phyloP scores from a whole-genome alignment of 768 basidiomycete species.

The Panaeolus papilionaceus region DNA sequence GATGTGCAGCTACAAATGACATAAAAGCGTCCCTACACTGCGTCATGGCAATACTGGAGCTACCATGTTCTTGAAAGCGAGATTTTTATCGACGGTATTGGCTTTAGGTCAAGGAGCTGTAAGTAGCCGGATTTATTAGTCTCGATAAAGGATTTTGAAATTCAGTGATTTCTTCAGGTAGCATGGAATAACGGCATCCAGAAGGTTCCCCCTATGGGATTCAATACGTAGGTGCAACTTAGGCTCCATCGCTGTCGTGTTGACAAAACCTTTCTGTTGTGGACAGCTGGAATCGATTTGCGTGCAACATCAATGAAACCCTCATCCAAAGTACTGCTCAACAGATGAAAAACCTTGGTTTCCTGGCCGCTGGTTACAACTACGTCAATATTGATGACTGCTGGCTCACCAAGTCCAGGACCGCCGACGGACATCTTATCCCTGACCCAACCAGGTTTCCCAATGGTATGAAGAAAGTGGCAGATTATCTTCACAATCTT shows the following conservation, averaged over 20 bases:
- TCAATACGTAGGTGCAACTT: constrained; percentile 28
- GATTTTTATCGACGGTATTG: neutral
- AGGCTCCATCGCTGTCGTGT: neutral
- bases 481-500: constrained; percentile 30
- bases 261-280: neutral
- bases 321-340: constrained; percentile 30
- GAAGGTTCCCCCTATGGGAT: constrained; percentile 32
- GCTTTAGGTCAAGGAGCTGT: neutral
- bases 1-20: neutral
- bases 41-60: neutral
- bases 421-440: constrained; percentile 27
- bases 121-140: neutral
- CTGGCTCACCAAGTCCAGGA: constrained; percentile 31
- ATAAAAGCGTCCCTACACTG: neutral
- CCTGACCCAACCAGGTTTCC: constrained; percentile 32
- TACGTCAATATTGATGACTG: constrained; percentile 35
- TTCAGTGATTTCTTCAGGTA: neutral
- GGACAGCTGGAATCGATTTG: constrained; percentile 33
- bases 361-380: constrained; percentile 32
- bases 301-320: constrained; percentile 32
- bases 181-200: constrained; percentile 9
- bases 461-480: constrained; percentile 32
- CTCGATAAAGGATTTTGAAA: neutral
- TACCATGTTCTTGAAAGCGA: neutral
- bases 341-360: constrained; percentile 30